These are phyloP conservation scores for Leptographium lundbergii DNA, from an alignment of 2,329 filamentous ascomycete species.

Conservation along the genomic window DNA sequence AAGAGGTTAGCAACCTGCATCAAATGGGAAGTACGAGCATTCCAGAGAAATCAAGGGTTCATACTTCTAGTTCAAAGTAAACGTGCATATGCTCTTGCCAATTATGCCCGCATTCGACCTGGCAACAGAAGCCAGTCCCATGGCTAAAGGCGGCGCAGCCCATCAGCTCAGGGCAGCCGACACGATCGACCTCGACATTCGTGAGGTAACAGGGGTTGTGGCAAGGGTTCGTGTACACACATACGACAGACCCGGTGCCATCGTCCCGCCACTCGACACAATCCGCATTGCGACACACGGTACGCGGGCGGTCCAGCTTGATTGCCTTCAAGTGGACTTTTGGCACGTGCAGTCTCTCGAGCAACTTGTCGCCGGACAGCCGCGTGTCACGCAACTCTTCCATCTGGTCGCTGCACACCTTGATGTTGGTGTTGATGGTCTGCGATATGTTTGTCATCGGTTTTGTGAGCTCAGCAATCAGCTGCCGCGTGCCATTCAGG, in stretches of 20 bases:
- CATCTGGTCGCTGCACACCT: constrained; percentile 18
- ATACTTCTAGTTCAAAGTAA: constrained; percentile 16
- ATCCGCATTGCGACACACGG: constrained; percentile 18
- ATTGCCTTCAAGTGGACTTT: constrained; percentile 15
- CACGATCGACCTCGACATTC: constrained; percentile 15
- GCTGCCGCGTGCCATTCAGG: constrained; percentile 22
- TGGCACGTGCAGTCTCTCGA: constrained; percentile 15
- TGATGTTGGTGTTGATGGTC: constrained; percentile 19
- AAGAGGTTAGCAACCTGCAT: background rate
- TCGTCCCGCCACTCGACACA: constrained; percentile 18
- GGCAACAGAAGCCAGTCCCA: constrained; percentile 14
- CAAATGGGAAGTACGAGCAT: background rate
- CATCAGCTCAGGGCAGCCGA: constrained; percentile 16
- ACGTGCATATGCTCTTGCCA: constrained; percentile 26
- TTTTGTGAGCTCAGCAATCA: constrained; percentile 23
- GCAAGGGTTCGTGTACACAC: constrained; percentile 19
- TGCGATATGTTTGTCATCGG: constrained; percentile 25
- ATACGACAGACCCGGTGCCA: constrained; percentile 12
- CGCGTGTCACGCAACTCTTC: constrained; percentile 14
- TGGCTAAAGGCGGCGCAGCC: constrained; percentile 16
- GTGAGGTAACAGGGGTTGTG: constrained; percentile 19
- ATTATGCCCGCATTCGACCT: constrained; percentile 13
- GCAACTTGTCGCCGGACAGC: constrained; percentile 16
- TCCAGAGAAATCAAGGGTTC: background rate
- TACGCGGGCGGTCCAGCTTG: constrained; percentile 16